phyloP scores from a whole-genome alignment of 495 filamentous ascomycete genomes.

The Diplogelasinospora grovesii region DNA sequence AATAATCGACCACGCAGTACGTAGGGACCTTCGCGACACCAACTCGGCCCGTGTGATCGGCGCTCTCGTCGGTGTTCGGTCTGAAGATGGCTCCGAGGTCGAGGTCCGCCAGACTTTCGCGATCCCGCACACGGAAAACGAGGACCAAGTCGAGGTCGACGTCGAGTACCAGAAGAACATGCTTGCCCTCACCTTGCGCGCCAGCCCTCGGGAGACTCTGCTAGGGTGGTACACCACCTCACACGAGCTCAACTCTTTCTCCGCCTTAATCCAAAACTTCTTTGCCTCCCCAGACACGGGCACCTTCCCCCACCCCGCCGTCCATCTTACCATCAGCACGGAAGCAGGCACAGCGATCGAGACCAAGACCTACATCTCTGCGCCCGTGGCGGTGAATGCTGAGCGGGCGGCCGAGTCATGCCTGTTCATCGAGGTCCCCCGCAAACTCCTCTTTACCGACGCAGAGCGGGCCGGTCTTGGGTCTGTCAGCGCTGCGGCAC shows the following conservation, averaged over 20 bases:
- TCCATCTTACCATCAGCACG: conserved; percentile 91
- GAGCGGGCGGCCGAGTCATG: conserved; percentile 92
- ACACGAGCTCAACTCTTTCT: conserved; percentile 93
- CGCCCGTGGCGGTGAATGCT: conserved; percentile 87
- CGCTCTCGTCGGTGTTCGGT: conserved; percentile 83
- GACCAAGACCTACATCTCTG: conserved; percentile 85
- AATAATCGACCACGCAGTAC: conserved; percentile 92
- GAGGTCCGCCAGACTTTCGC: conserved; percentile 94
- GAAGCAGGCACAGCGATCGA: conserved; percentile 77
- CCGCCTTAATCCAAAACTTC: conserved; percentile 98
- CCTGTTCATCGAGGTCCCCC: conserved; percentile 91
- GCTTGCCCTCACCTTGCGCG: conserved; percentile 87
- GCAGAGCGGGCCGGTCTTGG: conserved; percentile 90
- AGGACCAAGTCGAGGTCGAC: conserved; percentile 98
- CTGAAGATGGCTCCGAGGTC: conserved; percentile 93
- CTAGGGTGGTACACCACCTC: conserved; percentile 98
- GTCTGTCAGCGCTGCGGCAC: conserved; percentile 73
- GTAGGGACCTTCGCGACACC: conserved; percentile 79
- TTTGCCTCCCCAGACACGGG: conserved; percentile 95
- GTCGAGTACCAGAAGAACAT: conserved; percentile 99
- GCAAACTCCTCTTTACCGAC: conserved; percentile 79
- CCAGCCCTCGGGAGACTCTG: conserved; percentile 86
- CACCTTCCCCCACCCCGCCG: conserved; percentile 91
- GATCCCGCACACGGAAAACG: conserved; percentile 94
- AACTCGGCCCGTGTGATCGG: conserved; percentile 94